phyloP scores from a whole-genome alignment of 108 stramenopile species.

The Schizochytrium sp. region DNA sequence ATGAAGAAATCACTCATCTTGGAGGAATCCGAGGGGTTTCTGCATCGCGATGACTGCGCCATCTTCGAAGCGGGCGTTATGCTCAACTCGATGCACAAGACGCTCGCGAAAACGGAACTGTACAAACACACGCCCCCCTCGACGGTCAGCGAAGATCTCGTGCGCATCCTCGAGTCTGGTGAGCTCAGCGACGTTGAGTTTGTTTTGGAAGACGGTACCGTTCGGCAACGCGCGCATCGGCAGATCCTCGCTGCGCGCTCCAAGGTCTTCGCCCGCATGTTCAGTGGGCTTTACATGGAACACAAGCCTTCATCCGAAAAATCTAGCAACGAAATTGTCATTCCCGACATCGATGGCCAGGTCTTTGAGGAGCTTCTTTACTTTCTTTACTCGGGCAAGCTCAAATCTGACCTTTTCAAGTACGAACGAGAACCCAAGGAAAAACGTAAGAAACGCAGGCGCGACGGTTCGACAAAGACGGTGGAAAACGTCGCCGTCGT shows the following conservation, averaged over 20 bases:
- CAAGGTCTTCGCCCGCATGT: neutral
- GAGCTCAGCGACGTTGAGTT: neutral
- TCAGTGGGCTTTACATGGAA: neutral
- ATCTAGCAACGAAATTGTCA: neutral
- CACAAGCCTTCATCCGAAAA: neutral
- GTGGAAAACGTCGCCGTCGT: neutral
- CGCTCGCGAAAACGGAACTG: neutral
- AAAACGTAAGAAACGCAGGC: neutral
- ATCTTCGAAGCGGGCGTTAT: neutral
- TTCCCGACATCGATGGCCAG: neutral
- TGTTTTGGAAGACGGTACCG: neutral
- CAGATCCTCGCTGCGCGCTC: conserved; percentile 1
- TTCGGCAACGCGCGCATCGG: neutral
- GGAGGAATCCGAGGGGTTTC: neutral
- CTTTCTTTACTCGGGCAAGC: neutral
- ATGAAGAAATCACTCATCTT: neutral
- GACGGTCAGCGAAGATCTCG: neutral
- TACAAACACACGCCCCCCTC: neutral
- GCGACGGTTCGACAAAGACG: neutral
- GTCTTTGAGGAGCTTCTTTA: neutral
- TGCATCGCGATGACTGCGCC: neutral
- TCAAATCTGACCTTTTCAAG: neutral
- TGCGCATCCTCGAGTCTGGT: neutral
- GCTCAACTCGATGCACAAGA: conserved; percentile 1
- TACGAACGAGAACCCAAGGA: neutral